Base-by-base conservation (phyloP, 2,329 filamentous ascomycete genomes). In the Botrytis deweyae region DNA sequence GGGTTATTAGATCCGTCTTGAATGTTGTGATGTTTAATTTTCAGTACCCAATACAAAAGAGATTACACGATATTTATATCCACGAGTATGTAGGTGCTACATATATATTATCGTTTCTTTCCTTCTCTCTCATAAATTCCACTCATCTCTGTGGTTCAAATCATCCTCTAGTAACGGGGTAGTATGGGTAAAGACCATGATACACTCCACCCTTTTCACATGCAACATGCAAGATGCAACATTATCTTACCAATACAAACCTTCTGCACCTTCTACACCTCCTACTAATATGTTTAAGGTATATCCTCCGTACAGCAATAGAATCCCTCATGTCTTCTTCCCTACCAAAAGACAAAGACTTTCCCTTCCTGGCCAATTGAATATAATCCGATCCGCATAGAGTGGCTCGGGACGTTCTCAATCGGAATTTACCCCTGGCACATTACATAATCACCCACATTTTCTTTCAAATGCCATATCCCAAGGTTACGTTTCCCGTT, bases 401-500 rank as follows among this genome's bases (percentile, higher is more conserved):
- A 29, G n/a, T 46, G 16, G 40, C 40, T 33, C 40, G 8, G 62
- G 20, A 42, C 62, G 12, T 33, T 46, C 40, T 29, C n/a, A 14
- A 65, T 65, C 62, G 62, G 29, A 25, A 42, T 7, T 14, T 8
- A 33, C 36, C 22, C 68, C 68, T 59, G 46, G 55, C 8, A 40
- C 20, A 49, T 70, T 70, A 70, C 20, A 42, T 70, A 70, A 62
- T 40, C 68, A 62, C 29, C n/a, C 4, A n/a, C 44, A 18, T 18
- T 5, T 62, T n/a, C 22, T 63, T n/a, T 18, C 61, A 59, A 59
- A 59, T 59, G 58, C 58, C 16, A 66, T 22, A 4, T 46, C n/a
- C 18, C 33, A n/a, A 46, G n/a, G 16, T 44, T 38, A 5, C 14
- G 14, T 20, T 63, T 40, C n/a, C 40, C 62, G 14, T 20, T 63